These are phyloP conservation scores for Parathielavia appendiculata DNA, from an alignment of 495 filamentous ascomycete species.

Conservation along the genomic window DNA sequence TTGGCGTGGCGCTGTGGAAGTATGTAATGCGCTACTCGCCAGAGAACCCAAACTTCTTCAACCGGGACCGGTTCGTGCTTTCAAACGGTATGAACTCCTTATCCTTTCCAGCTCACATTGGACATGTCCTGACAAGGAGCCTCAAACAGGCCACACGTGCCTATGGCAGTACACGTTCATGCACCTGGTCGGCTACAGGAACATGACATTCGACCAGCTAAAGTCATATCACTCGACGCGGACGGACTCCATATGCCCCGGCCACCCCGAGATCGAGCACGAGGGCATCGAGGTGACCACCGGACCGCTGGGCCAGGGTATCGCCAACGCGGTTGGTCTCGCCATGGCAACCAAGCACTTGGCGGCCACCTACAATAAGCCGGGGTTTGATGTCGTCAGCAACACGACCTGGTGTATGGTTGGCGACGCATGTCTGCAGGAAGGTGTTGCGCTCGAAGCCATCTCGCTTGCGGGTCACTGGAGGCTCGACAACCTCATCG, in stretches of 20 bases:
- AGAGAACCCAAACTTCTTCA: conserved; percentile 44
- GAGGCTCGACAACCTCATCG: conserved; percentile 49
- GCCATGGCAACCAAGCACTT: conserved; percentile 57
- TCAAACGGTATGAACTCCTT: conserved; percentile 38
- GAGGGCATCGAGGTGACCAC: conserved; percentile 60
- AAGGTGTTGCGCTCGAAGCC: conserved; percentile 56
- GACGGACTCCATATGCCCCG: conserved; percentile 50
- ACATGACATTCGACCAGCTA: conserved; percentile 56
- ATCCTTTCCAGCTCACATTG: not conserved
- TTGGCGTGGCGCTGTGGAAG: conserved; percentile 49
- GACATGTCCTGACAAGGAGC: not conserved
- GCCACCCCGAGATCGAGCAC: conserved; percentile 58
- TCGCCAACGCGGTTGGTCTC: conserved; percentile 56
- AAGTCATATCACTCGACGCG: conserved; percentile 54
- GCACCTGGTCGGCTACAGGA: conserved; percentile 54
- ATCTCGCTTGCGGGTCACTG: conserved; percentile 53
- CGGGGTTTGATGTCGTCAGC: conserved; percentile 43
- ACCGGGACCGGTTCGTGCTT: conserved; percentile 51
- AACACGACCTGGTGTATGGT: conserved; percentile 54
- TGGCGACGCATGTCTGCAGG: conserved; percentile 56
- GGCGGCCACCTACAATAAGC: conserved; percentile 49
- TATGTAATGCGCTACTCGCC: conserved; percentile 51
- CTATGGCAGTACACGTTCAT: conserved; percentile 56
- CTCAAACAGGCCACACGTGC: conserved; percentile 47
- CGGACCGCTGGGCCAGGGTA: conserved; percentile 55